phyloP scores from a whole-genome alignment of 129 eudicot genomes.

The Ambrosia trifida region DNA sequence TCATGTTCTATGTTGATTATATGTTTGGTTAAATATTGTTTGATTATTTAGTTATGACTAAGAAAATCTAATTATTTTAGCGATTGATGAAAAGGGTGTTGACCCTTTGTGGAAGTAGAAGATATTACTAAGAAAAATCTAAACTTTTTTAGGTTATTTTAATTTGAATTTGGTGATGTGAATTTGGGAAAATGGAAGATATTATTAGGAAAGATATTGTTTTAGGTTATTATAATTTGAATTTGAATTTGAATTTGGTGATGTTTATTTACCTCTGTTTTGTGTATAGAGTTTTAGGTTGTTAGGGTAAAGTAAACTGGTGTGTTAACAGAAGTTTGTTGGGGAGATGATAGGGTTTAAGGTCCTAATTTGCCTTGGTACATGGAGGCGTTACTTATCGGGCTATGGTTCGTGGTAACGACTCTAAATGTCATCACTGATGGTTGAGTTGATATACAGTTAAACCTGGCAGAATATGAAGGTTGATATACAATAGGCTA shows the following conservation, averaged over 20 bases:
- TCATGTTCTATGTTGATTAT: slow-evolving; percentile 12
- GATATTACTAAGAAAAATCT: neutral
- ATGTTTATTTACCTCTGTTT: neutral
- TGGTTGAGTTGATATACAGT: too few relatives aligned
- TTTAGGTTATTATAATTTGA: too few relatives aligned
- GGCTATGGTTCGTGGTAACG: neutral
- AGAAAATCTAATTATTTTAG: neutral
- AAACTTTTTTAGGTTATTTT: neutral
- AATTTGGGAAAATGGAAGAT: neutral
- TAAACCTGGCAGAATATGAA: too few relatives aligned
- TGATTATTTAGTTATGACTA: neutral
- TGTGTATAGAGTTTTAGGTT: neutral
- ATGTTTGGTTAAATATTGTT: neutral
- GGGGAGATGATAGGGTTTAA: neutral
- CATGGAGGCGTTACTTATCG: neutral
- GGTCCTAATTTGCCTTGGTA: neutral
- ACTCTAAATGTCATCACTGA: neutral
- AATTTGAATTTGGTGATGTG: slow-evolving; percentile 5
- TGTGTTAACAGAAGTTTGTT: neutral
- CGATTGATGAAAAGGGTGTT: neutral
- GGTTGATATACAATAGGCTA: neutral
- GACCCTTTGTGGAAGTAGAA: neutral
- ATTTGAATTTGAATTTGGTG: too few relatives aligned
- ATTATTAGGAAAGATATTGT: neutral
- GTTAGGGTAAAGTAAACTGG: too few relatives aligned